phyloP scores from a whole-genome alignment of 805 yeast species.

The Saccharomycopsis fermentans region DNA sequence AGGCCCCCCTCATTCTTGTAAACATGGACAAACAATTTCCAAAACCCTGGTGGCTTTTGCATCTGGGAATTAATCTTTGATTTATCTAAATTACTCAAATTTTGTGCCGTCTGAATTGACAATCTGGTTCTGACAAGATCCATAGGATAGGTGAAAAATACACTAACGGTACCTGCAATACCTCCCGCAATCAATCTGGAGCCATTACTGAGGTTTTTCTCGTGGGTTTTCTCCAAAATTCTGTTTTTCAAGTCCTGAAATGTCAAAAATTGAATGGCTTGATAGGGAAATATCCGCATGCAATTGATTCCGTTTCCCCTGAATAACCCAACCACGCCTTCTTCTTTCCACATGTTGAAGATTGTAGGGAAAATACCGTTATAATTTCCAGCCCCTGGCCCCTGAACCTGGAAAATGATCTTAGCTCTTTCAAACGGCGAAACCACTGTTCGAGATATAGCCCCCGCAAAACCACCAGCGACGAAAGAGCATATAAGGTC shows the following conservation, averaged over 20 bases:
- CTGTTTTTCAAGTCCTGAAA: slow-evolving; percentile 48
- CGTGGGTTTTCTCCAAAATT: slow-evolving; percentile 6
- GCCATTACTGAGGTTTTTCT: slow-evolving; percentile 34
- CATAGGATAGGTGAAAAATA: slow-evolving; percentile 79
- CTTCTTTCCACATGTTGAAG: slow-evolving; percentile 70
- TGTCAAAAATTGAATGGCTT: slow-evolving; percentile 87
- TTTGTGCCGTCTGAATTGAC: slow-evolving; percentile 75
- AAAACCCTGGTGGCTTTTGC: slow-evolving; percentile 60
- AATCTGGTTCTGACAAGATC: slow-evolving; percentile 86
- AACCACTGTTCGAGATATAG: slow-evolving; percentile 74
- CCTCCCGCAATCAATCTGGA: slow-evolving; percentile 72
- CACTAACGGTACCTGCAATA: slow-evolving; percentile 71
- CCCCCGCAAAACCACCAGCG: slow-evolving; percentile 74
- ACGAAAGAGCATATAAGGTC: slow-evolving; percentile 55
- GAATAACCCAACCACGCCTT: slow-evolving; percentile 83
- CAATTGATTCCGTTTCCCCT: slow-evolving; percentile 90
- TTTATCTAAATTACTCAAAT: slow-evolving; percentile 32
- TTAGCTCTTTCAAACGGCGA: slow-evolving; percentile 94
- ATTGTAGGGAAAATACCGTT: slow-evolving; percentile 73
- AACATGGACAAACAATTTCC: slow-evolving; percentile 44
- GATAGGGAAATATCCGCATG: slow-evolving; percentile 82
- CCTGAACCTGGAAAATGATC: slow-evolving; percentile 84
- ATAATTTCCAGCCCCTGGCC: slow-evolving; percentile 36
- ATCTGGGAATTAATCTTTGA: slow-evolving; percentile 29
- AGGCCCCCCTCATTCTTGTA: slow-evolving; percentile 77